A percentile compares a stretch with the other conserved stretches of the same genome.
Evolutionary conservation across 2,329 filamentous ascomycete species (phyloP).

Genomic region (Alternaria hordeiaustralica): DNA sequence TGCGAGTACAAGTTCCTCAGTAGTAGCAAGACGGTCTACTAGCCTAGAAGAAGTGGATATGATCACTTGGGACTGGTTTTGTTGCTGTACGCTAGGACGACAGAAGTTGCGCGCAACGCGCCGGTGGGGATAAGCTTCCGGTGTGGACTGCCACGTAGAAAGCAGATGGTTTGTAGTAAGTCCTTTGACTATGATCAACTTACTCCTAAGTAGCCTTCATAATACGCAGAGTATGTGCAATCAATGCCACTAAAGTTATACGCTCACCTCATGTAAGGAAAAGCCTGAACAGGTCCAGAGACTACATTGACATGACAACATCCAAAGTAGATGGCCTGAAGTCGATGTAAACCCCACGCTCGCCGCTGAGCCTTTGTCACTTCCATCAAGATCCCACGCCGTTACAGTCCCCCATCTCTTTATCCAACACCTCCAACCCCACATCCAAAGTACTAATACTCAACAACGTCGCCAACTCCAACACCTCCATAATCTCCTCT

Average conservation of each 20-base stretch:
- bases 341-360: not conserved
- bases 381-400: not conserved
- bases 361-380: too few relatives aligned
- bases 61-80: not conserved
- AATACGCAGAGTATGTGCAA: not conserved
- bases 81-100: too few relatives aligned
- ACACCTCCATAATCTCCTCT: constrained; percentile 57
- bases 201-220: not conserved
- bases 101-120: not conserved
- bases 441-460: constrained; percentile 41
- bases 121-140: not conserved
- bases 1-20: not conserved
- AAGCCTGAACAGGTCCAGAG: not conserved
- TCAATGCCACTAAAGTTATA: not conserved
- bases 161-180: too few relatives aligned
- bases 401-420: constrained; percentile 16
- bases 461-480: constrained; percentile 53
- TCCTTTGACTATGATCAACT: too few relatives aligned
- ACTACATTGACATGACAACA: not conserved
- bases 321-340: not conserved
- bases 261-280: not conserved
- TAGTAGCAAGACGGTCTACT: not conserved
- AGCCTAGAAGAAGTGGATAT: not conserved
- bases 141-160: too few relatives aligned
- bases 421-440: constrained; percentile 30